Percentiles rank a stretch among this genome's conserved stretches.
Conservation (phyloP, 176 grass and related monocot genomes). For the Microstegium vimineum region DNA sequence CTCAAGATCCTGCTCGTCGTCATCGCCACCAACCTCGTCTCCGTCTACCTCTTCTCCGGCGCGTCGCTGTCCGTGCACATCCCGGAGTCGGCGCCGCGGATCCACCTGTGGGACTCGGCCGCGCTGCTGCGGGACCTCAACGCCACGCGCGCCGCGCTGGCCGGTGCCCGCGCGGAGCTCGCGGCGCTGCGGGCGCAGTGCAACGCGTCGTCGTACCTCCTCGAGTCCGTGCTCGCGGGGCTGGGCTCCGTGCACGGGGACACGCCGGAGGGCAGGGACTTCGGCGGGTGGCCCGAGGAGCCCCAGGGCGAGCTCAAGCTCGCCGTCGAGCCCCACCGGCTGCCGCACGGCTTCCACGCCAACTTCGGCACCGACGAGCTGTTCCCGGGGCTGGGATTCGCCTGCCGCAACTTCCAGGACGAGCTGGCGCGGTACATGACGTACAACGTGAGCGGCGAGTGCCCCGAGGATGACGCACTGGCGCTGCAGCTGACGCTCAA, state of each 20-base stretch:
- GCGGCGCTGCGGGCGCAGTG: conserved; percentile 48
- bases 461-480: conserved; percentile 57
- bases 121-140: conserved; percentile 60
- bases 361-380: conserved; percentile 73
- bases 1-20: conserved; percentile 61
- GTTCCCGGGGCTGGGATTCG: conserved; percentile 51
- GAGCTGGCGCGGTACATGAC: conserved; percentile 59
- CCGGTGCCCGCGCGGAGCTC: conserved; percentile 23
- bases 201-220: conserved; percentile 49
- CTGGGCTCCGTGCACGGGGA: conserved; percentile 57
- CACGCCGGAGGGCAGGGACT: background rate
- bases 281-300: conserved; percentile 56
- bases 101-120: conserved; percentile 70
- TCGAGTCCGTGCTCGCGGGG: conserved; percentile 58
- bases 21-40: conserved; percentile 65
- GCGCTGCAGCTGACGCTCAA: conserved; percentile 68
- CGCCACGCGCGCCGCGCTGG: conserved; percentile 47
- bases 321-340: conserved; percentile 61
- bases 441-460: conserved; percentile 49
- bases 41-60: conserved; percentile 79
- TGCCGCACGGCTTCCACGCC: conserved; percentile 51
- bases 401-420: conserved; percentile 78
- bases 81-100: conserved; percentile 50
- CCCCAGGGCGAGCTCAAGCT: conserved; percentile 52
- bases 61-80: conserved; percentile 45